A percentile compares a stretch with the other conserved stretches of the same genome.
phyloP scores from a whole-genome alignment of 495 filamentous ascomycete genomes.

The Trichoderma erinaceum region DNA sequence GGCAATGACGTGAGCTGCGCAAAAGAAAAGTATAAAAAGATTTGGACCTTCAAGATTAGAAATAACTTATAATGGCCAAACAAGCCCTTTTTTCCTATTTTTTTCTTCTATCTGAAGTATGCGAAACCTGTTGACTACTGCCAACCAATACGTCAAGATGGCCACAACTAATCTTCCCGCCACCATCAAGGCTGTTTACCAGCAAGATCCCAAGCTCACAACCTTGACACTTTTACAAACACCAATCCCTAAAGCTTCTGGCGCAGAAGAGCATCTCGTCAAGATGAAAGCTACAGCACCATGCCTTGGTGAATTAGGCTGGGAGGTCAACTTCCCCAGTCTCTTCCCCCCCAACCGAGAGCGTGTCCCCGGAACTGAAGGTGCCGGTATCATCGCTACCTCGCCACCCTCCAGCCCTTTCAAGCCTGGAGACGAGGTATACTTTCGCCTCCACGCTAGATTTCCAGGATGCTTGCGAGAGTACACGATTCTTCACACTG shows the following conservation, averaged over 20 bases:
- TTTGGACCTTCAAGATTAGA: neutral
- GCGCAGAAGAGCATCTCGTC: slow-evolving; percentile 51
- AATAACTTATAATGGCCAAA: neutral
- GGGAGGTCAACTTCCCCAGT: slow-evolving; percentile 38
- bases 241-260: slow-evolving; percentile 25
- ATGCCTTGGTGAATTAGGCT: slow-evolving; percentile 50
- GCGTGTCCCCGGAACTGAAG: slow-evolving; percentile 50
- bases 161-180: slow-evolving; percentile 21
- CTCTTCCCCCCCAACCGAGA: slow-evolving; percentile 34
- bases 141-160: slow-evolving; percentile 17
- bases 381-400: slow-evolving; percentile 33
- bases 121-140: neutral
- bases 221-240: slow-evolving; percentile 22
- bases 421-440: slow-evolving; percentile 52
- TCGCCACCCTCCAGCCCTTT: slow-evolving; percentile 48
- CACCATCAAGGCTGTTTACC: slow-evolving; percentile 29
- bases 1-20: neutral
- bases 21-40: neutral
- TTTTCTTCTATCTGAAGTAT: neutral
- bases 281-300: slow-evolving; percentile 52
- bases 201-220: slow-evolving; percentile 23
- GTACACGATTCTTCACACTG: slow-evolving; percentile 37
- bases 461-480: slow-evolving; percentile 52
- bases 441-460: slow-evolving; percentile 42
- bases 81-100: neutral